phyloP scores from a whole-genome alignment of 805 yeast genomes.

The Candida insectorum region DNA sequence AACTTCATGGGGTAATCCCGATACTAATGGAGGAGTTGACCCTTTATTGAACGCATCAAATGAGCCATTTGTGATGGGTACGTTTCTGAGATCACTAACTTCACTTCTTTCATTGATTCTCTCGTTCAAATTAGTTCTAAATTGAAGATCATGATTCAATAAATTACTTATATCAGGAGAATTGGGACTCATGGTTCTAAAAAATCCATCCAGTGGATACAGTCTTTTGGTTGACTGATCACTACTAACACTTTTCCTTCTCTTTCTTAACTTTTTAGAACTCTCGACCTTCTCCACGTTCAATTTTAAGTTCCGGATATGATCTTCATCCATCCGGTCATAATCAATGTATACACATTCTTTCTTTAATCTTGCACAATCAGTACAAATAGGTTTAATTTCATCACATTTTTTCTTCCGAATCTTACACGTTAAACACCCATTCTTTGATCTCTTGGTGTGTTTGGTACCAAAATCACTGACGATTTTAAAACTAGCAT shows the following conservation, averaged over 20 bases:
- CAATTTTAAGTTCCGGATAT: constrained; percentile 29
- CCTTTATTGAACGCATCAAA: neutral
- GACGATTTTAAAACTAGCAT: neutral
- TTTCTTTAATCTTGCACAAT: constrained; percentile 44
- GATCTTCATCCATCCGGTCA: constrained; percentile 37
- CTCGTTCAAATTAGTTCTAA: neutral
- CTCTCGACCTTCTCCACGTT: constrained; percentile 40
- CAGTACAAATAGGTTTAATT: constrained; percentile 46
- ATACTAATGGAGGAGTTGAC: neutral
- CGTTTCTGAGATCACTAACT: neutral
- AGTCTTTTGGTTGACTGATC: neutral
- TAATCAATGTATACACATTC: constrained; percentile 48
- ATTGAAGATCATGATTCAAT: neutral
- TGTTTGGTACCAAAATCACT: constrained; percentile 1
- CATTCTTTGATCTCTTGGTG: constrained; percentile 39
- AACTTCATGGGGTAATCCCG: too few species aligned
- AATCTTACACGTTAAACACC: constrained; percentile 66
- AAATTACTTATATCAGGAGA: constrained; percentile 9
- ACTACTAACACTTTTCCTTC: constrained; percentile 17
- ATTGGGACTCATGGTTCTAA: constrained; percentile 1
- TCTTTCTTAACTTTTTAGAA: constrained; percentile 38
- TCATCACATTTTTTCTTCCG: constrained; percentile 61
- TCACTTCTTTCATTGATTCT: neutral
- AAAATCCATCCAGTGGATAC: neutral
- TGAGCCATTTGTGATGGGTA: neutral